Evolutionary conservation across 306 rosid species (phyloP).

Genomic region (Prosopis cineraria): DNA sequence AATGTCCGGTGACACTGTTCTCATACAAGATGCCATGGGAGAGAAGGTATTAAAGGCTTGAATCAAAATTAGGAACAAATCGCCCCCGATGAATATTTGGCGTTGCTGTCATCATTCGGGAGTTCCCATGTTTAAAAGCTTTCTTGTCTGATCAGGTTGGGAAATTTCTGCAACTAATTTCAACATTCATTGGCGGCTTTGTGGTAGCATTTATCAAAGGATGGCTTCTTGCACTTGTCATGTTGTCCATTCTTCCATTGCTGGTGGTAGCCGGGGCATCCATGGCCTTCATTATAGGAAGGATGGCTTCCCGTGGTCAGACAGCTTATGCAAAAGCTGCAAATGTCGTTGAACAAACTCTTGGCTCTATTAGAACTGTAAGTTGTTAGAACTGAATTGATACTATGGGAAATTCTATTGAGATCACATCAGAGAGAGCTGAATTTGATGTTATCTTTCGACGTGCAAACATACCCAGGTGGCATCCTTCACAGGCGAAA

Average conservation of each 20-base stretch:
- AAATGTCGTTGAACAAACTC: slow-evolving; percentile 71
- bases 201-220: slow-evolving; percentile 71
- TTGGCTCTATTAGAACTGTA: slow-evolving; percentile 84
- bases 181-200: slow-evolving; percentile 72
- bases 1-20: slow-evolving; percentile 90
- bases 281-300: slow-evolving; percentile 50
- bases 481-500: slow-evolving; percentile 81
- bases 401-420: background rate
- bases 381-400: slow-evolving; percentile 18
- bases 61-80: background rate
- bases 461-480: slow-evolving; percentile 44
- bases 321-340: slow-evolving; percentile 73
- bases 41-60: slow-evolving; percentile 60
- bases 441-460: background rate
- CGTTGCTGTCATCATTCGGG: background rate
- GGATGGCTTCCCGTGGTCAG: slow-evolving; percentile 65
- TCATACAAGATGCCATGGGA: slow-evolving; percentile 92
- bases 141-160: slow-evolving; percentile 62
- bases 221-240: slow-evolving; percentile 75
- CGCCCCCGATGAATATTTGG: background rate
- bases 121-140: background rate
- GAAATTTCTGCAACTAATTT: slow-evolving; percentile 56
- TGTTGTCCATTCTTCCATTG: slow-evolving; percentile 63
- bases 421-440: background rate
- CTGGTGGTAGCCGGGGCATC: slow-evolving; percentile 58